phyloP scores from a whole-genome alignment of 805 yeast genomes.

The Yarrowia porcina region DNA sequence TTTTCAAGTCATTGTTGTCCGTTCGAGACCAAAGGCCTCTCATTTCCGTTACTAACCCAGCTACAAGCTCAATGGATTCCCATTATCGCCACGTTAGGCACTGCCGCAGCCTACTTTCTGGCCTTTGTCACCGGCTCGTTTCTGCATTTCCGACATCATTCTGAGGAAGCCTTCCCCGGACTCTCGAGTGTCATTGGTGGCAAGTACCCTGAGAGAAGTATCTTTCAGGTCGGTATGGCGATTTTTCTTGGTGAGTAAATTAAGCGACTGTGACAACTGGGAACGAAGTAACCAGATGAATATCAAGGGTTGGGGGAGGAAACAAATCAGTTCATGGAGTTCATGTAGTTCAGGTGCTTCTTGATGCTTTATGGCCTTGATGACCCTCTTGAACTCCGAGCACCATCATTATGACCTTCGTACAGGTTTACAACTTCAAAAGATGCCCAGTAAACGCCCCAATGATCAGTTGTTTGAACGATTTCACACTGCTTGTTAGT shows the following conservation, averaged over 20 bases:
- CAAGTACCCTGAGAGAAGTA: slow-evolving; percentile 5
- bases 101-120: not conserved
- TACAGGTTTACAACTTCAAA: too few species aligned
- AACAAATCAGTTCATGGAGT: too few species aligned
- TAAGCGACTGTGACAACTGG: too few species aligned
- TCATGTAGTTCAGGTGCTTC: too few species aligned
- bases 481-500: too few species aligned
- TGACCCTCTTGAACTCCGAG: too few species aligned
- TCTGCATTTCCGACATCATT: slow-evolving; percentile 16
- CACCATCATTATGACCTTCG: too few species aligned
- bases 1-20: not conserved
- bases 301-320: too few species aligned
- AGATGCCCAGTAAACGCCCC: too few species aligned
- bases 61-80: slow-evolving; percentile 13
- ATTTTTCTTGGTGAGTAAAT: slow-evolving; percentile 8
- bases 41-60: not conserved
- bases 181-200: slow-evolving; percentile 18
- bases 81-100: not conserved
- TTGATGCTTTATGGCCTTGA: too few species aligned
- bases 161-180: slow-evolving; percentile 21
- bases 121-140: slow-evolving; percentile 6
- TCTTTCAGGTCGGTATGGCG: slow-evolving; percentile 18
- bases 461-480: too few species aligned
- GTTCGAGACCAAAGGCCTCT: not conserved
- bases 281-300: too few species aligned